Evolutionary conservation across 345 rosid genomes (phyloP), one percentile per base, ranked within the genome.

Genomic region (Eucalyptus cloeziana): DNA sequence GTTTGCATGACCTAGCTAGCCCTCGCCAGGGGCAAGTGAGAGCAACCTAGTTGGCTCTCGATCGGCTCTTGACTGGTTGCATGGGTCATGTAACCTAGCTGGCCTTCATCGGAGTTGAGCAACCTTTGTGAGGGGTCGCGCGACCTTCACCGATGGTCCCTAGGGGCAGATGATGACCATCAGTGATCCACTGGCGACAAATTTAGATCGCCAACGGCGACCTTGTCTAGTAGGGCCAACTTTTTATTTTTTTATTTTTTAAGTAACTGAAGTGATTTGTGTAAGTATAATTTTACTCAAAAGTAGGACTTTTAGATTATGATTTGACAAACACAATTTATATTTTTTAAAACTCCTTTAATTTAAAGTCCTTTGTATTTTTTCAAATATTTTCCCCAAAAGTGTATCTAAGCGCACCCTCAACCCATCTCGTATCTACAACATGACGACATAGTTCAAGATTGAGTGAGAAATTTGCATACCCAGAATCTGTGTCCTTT

Each of bases 141-240:
- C 14, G 1, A 52, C 58, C 25, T 52, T 52, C 25, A 8, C 0
- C 0, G 1, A 0, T 52, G 22, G 58, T 52, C 58, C 25, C 4
- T 0, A 0, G 2, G 56, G 24, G 10, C 4, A 52, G 0, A 52
- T 52, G 58, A 52, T 0, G 0, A 52, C 4, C 9, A 0, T 52
- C 0, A 2, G 1, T 0, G 4, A 52, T 52, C 58, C 58, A 52
- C 4, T 2, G 0, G 1, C 5, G 0, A 52, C 10, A 52, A 52
- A 21, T 52, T 0, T 52, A 0, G 58, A 52, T 52, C 2, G 1
- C 25, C 25, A 21, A 52, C 0, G 2, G 10, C 0, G 0, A 7
- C 25, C 2, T 52, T 52, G 2, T 21, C 22, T 21, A 2, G 21
- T 52, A 52, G 58, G 58, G 24, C 25, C 58, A 52, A 21, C 10